These are phyloP conservation scores for Tagetes patula DNA, from an alignment of 129 eudicot genomes.

Conservation along the genomic window DNA sequence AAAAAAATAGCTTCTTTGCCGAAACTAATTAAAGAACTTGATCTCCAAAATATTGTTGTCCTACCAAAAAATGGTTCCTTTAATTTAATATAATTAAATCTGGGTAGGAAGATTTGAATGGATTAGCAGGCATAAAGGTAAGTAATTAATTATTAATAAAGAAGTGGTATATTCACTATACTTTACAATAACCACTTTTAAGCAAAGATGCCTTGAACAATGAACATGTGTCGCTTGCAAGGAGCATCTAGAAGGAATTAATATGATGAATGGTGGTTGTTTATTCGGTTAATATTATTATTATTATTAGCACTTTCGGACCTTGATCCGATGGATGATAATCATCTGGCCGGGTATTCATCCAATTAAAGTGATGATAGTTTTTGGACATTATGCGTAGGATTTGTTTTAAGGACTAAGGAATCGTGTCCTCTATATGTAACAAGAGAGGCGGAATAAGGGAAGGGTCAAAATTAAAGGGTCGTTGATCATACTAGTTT, in stretches of 20 bases:
- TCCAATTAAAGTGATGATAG: no score
- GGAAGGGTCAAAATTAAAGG: no score
- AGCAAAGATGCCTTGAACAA: constrained; percentile 6
- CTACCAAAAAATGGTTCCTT: not conserved
- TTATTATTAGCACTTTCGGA: not conserved
- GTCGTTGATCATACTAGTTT: no score
- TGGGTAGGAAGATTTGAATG: constrained; percentile 18
- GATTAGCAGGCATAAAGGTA: constrained; percentile 10
- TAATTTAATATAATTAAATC: constrained; percentile 2
- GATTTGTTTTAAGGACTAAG: no score
- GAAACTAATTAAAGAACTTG: constrained; percentile 10
- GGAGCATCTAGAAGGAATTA: not conserved
- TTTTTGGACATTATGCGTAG: no score
- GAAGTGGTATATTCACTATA: constrained; percentile 17
- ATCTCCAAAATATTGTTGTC: constrained; percentile 11
- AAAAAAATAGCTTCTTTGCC: not conserved
- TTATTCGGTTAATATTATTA: not conserved
- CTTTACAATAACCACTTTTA: constrained; percentile 15
- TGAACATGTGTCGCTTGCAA: constrained; percentile 11
- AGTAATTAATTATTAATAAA: not conserved
- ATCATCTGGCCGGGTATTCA: no score
- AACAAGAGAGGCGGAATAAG: no score
- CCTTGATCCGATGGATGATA: not conserved
- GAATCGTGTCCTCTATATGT: no score
- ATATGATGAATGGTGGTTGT: constrained; percentile 1